Evolutionary conservation across 805 yeast species (phyloP).

Genomic region (Candida vartiovaarae): DNA sequence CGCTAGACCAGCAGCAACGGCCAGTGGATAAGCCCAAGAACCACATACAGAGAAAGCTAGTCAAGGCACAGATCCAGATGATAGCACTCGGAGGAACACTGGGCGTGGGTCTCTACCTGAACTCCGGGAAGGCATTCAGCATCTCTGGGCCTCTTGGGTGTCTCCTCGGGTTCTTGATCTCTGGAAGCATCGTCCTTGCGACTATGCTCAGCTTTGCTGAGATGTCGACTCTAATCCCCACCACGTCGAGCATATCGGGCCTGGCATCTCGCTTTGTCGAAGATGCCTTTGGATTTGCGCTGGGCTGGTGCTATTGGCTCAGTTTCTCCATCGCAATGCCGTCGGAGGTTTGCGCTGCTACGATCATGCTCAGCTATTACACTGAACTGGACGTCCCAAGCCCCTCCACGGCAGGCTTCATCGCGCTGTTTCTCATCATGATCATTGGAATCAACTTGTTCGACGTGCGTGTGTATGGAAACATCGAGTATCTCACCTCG

Average conservation of each 20-base stretch:
- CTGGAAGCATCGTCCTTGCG: slow-evolving; percentile 59
- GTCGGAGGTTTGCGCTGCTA: slow-evolving; percentile 74
- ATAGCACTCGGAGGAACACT: slow-evolving; percentile 73
- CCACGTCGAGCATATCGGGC: slow-evolving; percentile 75
- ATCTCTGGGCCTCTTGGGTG: slow-evolving; percentile 78
- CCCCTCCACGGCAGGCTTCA: slow-evolving; percentile 56
- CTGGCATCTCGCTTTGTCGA: slow-evolving; percentile 69
- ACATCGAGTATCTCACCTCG: slow-evolving; percentile 59
- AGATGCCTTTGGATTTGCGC: slow-evolving; percentile 69
- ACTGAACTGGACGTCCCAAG: slow-evolving; percentile 43
- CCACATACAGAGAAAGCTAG: slow-evolving; percentile 48
- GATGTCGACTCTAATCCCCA: slow-evolving; percentile 71
- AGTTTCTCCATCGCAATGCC: slow-evolving; percentile 70
- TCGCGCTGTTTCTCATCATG: slow-evolving; percentile 46
- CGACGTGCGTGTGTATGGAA: slow-evolving; percentile 70
- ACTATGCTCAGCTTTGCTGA: slow-evolving; percentile 75
- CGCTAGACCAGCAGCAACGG: background rate
- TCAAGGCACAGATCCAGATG: slow-evolving; percentile 66
- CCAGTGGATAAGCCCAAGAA: slow-evolving; percentile 7
- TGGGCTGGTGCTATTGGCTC: slow-evolving; percentile 69
- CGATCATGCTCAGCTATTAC: slow-evolving; percentile 68
- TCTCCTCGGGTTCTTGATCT: slow-evolving; percentile 53
- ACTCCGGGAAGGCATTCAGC: slow-evolving; percentile 65
- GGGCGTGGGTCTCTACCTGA: slow-evolving; percentile 68
- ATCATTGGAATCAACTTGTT: slow-evolving; percentile 48